Evolutionary conservation across 495 filamentous ascomycete species (phyloP), one percentile per base, ranked within the genome.

Genomic region (Talaromyces trachyspermus): DNA sequence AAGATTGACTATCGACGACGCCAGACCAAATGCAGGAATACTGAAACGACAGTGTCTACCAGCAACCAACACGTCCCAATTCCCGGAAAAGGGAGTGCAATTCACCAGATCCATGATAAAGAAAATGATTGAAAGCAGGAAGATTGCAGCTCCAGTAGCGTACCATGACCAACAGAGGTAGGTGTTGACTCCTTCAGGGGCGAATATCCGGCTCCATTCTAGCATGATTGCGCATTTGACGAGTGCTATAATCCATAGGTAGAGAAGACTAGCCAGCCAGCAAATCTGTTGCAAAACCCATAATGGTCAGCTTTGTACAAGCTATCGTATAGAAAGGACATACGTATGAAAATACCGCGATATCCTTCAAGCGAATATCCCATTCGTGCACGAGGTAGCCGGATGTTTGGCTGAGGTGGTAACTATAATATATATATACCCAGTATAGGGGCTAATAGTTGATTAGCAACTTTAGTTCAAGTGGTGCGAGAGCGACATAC

Each of bases 201-300:
- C 43, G 27, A 61, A 61, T 10, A 61, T 49, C n/a, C 50, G 51
- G 24, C 38, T 43, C 58, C 58, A 58, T 32, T 61, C 58, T 3
- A 56, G 17, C 27, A 61, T 37, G 24, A 61, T 61, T 17, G 44
- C 46, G 10, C 46, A 36, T 40, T 61, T 61, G 26, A 61, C 35
- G 12, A 30, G 12, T 12, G 54, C 46, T 17, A 61, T 49, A 14
- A 53, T 49, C 25, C 48, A 37, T 17, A 40, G 38, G 36, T 58
- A 61, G 36, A 40, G 37, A 24, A 40, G 17, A 14, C 15, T 40
- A 12, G 37, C 37, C 18, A 40, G 17, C 37, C 37, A 40, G 12
- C 37, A 40, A 40, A 40, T 40, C 37, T 40, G 5, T 12, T 40
- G 15, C 9, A 23, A 23, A 2, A 18, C 3, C 10, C 14, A 20